Base-by-base conservation (phyloP, 306 rosid species). In the Mucuna pruriens region DNA sequence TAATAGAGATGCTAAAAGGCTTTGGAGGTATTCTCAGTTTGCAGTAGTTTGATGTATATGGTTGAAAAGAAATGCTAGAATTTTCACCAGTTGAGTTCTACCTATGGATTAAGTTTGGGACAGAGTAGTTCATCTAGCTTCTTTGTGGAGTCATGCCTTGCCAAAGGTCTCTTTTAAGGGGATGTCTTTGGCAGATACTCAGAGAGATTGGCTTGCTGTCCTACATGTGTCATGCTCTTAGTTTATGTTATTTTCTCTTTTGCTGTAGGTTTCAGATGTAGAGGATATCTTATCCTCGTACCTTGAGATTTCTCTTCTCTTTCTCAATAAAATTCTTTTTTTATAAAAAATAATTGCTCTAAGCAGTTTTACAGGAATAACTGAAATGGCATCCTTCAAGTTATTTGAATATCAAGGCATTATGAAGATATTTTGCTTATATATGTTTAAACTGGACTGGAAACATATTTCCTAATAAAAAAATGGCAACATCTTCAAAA, bases 361-460 rank as follows among this genome's bases (percentile, higher is more conserved):
- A 9, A 63, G 31, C 39, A 33, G 71, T 54, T 65, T 73, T 45
- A 46, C 4, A 38, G 4, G 22, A 40, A 20, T 22, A 78, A 26
- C 44, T 55, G 39, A 61, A 70, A 66, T 38, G 46, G 48, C 7
- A 55, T 62, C 61, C 49, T 48, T 51, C 33, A 39, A 7, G 67
- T 16, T 33, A n/a, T 60, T 52, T 61, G 45, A 80, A 58, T 45
- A 68, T 70, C 51, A 65, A 65, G 45, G 51, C 82, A 79, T 67
- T 10, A 52, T 48, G 36, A 63, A 26, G 10, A 74, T 48, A 79
- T 34, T 52, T 48, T 61, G 23, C 13, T 49, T 64, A 26, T 55
- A 36, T 26, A 38, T 58, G 65, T 60, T 75, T 39, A 20, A 38
- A 51, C 51, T 12, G 31, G 10, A 51, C 51, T 12, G 31, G 10